Evolutionary conservation across 495 filamentous ascomycete species (phyloP).

Genomic region (Penicillium bialowiezense): DNA sequence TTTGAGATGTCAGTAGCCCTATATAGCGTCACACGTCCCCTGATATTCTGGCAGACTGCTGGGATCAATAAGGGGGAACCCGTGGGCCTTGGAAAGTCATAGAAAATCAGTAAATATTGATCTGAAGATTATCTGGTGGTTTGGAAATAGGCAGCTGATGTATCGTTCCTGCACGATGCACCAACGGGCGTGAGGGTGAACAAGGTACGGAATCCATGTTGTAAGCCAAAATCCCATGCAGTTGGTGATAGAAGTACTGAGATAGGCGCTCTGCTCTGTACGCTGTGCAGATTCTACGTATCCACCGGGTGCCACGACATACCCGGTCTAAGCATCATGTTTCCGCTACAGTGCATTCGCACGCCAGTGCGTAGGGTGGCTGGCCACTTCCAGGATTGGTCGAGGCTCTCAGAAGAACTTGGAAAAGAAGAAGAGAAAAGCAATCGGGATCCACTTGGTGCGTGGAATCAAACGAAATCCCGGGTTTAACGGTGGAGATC

Average conservation of each 20-base stretch:
- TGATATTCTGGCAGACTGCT: not conserved
- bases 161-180: conserved; percentile 24
- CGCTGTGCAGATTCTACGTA: not conserved
- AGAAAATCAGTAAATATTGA: too few relatives aligned
- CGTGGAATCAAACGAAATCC: conserved; percentile 17
- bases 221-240: not conserved
- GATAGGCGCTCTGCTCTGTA: too few relatives aligned
- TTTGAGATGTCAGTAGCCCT: not conserved
- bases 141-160: too few relatives aligned
- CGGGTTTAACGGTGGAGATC: conserved; percentile 23
- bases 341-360: conserved; percentile 5
- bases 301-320: not conserved
- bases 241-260: not conserved
- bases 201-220: conserved; percentile 6
- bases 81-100: too few relatives aligned
- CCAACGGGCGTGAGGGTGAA: not conserved
- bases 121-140: too few relatives aligned
- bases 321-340: not conserved
- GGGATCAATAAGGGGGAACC: not conserved
- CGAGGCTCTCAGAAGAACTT: conserved; percentile 16
- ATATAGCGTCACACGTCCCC: not conserved
- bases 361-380: conserved; percentile 9
- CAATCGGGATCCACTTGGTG: conserved; percentile 22
- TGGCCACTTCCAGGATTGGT: not conserved
- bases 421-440: conserved; percentile 16